phyloP scores from a whole-genome alignment of 2,329 filamentous ascomycete genomes.

The Ophiocordyceps unilateralis region DNA sequence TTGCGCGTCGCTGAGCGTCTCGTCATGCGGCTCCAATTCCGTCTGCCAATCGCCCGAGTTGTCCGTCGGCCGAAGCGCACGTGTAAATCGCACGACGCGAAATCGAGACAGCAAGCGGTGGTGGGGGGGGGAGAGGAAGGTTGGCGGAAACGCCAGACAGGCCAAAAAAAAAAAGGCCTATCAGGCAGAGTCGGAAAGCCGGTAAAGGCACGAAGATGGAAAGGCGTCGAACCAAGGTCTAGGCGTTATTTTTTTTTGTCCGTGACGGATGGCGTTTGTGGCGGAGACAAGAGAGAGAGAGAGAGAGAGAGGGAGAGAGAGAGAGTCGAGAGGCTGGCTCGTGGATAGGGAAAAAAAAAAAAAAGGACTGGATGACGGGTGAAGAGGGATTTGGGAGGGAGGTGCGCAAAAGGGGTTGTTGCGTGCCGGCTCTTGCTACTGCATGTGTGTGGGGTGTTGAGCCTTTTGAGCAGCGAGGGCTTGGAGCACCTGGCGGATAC shows the following conservation, averaged over 20 bases:
- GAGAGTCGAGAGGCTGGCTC: not conserved
- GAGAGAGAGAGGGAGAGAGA: not conserved
- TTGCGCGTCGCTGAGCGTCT: slow-evolving; percentile 19
- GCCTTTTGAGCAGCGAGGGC: not conserved
- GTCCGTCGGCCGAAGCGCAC: slow-evolving; percentile 7
- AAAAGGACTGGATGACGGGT: not conserved
- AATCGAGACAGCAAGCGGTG: slow-evolving; percentile 7
- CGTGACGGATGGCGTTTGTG: not conserved
- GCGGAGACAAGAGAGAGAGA: not conserved
- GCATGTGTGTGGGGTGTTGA: not conserved
- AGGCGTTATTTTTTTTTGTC: too few species aligned
- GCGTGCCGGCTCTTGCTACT: not conserved
- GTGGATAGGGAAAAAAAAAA: not conserved
- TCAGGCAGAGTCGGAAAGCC: not conserved
- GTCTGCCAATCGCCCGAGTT: not conserved
- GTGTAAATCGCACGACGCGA: slow-evolving; percentile 12
- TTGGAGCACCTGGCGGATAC: not conserved
- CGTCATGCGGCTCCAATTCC: slow-evolving; percentile 18
- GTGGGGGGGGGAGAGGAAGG: not conserved
- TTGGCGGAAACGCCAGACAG: not conserved
- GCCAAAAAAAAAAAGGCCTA: not conserved
- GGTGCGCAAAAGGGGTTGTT: not conserved
- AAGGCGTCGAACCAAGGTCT: not conserved
- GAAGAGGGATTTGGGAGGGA: not conserved
- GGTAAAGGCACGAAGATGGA: not conserved